Evolutionary conservation across 805 yeast species (phyloP).

Genomic region (Yueomyces sinensis): DNA sequence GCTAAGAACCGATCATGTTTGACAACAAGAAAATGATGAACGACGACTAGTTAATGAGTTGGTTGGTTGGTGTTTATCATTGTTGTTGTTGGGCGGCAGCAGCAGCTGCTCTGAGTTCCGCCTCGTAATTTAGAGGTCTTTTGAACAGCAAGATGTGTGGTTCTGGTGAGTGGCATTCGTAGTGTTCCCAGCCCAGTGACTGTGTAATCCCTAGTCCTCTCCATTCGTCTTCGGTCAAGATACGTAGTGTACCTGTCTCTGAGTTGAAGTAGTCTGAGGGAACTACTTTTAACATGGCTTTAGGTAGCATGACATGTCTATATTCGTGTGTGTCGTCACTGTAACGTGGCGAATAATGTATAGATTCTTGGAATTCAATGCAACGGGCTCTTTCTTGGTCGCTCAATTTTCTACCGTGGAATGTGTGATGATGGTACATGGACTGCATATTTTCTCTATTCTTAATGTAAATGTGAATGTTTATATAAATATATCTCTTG

Average conservation of each 20-base stretch:
- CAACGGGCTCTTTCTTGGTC: constrained; percentile 77
- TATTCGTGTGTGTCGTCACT: constrained; percentile 88
- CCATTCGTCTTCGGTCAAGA: constrained; percentile 94
- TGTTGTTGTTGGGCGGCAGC: constrained; percentile 16
- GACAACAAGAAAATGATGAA: no score
- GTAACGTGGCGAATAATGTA: constrained; percentile 86
- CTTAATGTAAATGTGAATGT: no score
- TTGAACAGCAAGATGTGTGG: constrained; percentile 90
- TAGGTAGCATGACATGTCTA: constrained; percentile 93
- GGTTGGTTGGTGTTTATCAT: constrained; percentile 7
- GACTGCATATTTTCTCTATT: no score
- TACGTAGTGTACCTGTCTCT: constrained; percentile 87
- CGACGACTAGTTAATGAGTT: not conserved
- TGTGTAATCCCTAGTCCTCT: constrained; percentile 96
- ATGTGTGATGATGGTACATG: constrained; percentile 12
- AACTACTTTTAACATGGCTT: constrained; percentile 84
- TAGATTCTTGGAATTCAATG: constrained; percentile 82
- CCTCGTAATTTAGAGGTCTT: constrained; percentile 46
- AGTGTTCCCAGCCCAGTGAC: constrained; percentile 94
- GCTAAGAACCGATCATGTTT: not conserved
- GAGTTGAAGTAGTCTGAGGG: constrained; percentile 90
- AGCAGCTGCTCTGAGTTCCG: constrained; percentile 23
- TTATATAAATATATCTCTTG: no score
- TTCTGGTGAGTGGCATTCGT: constrained; percentile 97
- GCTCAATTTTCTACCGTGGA: constrained; percentile 51